Percentiles rank a stretch among this genome's conserved stretches.
Evolutionary conservation across 108 stramenopile genomes (phyloP).

Genomic region (Nannochloropsis oceanica): DNA sequence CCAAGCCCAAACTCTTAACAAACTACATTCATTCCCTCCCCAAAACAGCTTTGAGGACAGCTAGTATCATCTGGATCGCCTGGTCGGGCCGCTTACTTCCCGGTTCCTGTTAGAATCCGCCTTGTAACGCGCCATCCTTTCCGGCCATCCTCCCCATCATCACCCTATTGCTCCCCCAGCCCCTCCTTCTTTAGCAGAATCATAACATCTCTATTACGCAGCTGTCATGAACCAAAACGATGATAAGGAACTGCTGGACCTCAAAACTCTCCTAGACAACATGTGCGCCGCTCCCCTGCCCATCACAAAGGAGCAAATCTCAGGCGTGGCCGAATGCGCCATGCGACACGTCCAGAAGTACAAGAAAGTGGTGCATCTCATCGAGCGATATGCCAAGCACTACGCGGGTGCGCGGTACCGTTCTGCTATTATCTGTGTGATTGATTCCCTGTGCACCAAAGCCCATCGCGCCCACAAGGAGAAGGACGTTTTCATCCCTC

Average conservation of each 20-base stretch:
- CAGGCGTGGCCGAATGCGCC: background rate
- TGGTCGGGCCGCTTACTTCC: no score
- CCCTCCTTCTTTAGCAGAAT: no score
- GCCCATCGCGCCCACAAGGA: background rate
- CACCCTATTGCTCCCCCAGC: no score
- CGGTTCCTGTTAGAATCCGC: no score
- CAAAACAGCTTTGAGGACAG: no score
- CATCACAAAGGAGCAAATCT: background rate
- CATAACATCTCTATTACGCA: background rate
- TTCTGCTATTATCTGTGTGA: background rate
- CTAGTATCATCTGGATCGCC: no score
- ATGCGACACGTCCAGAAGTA: background rate
- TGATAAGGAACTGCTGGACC: background rate
- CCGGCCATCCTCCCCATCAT: no score
- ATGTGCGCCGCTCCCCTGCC: background rate
- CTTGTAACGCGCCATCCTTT: no score
- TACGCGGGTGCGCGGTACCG: background rate
- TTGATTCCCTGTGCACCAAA: background rate
- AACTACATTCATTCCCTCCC: no score
- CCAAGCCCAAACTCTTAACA: no score
- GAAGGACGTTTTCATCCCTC: background rate
- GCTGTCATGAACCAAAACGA: background rate
- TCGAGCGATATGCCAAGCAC: background rate
- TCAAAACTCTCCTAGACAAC: background rate
- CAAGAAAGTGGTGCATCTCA: background rate